Base-by-base conservation (phyloP, 1,284 basidiomycete species). In the Thecaphora thlaspeos region DNA sequence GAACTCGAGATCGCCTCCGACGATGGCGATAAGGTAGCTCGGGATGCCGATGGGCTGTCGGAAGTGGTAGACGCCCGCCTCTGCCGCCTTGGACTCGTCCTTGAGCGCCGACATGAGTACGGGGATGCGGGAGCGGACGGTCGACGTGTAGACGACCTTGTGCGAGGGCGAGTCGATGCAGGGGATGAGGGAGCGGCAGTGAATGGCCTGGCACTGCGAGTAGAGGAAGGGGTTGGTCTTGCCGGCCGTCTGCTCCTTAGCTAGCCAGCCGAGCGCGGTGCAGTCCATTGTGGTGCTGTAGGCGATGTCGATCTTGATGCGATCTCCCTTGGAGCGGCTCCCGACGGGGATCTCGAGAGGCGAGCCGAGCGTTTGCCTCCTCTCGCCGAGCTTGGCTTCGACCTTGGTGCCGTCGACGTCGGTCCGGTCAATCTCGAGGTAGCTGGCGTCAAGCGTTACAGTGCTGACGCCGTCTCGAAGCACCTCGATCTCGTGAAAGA, bases 201-300 rank as follows among this genome's bases (percentile, higher is more conserved):
- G 58, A 34, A 68, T 67, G 15, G 93, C 91, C 78, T 96, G 92
- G 75, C 88, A 91, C 79, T 97, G 92, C 54, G 89, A 92, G 82
- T 95, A 96, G 34, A 96, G 81, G 80, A 89, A 96, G 0, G 91
- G 89, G 15, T 58, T 64, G 41, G 79, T 89, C 87, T 51, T 82
- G 81, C 73, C 91, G 58, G 91, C 89, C 0, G 93, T 97, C 80
- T 96, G 92, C 86, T 88, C 86, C 67, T 90, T 88, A 34, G 85
- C 85, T 28, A 97, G 83, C 91, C 93, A 98, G 56, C 94, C 93
- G n/a, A 98, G 81, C 1, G 93, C 91, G 12, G 86, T 89, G 76
- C 87, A 88, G 28, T 86, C 81, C 52, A 84, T 81, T 4, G 89
- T 90, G 1, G 92, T 94, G 34, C 83, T 82, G 48, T 77, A 77